Percentiles rank a stretch among this genome's conserved stretches.
Conservation (phyloP, 2,329 filamentous ascomycete genomes). For the Orbilia brochopaga region DNA sequence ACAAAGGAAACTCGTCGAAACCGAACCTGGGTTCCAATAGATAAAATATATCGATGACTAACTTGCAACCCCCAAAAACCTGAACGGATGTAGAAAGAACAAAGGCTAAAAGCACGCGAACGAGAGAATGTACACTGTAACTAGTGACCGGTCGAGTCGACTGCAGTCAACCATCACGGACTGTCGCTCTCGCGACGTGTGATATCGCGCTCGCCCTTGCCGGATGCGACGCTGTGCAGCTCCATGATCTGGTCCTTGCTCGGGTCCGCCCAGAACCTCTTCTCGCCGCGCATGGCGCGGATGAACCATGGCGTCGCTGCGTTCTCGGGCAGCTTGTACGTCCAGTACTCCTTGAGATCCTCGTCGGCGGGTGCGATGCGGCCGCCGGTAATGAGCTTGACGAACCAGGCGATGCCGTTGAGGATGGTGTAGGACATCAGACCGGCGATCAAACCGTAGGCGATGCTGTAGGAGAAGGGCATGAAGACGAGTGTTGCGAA, state of each 20-base stretch:
- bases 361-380: constrained; percentile 77
- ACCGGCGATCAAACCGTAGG: constrained; percentile 82
- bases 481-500: constrained; percentile 84
- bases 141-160: background rate
- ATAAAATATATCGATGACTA: background rate
- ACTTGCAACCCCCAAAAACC: constrained; percentile 12
- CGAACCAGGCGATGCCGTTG: constrained; percentile 72
- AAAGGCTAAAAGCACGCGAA: background rate
- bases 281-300: constrained; percentile 70
- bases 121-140: constrained; percentile 2
- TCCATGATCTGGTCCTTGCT: constrained; percentile 43
- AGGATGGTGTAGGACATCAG: constrained; percentile 77
- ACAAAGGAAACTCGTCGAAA: constrained; percentile 50
- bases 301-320: constrained; percentile 76
- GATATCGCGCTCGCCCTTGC: constrained; percentile 28
- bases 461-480: constrained; percentile 89
- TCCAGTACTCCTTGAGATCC: constrained; percentile 79
- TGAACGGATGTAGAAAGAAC: constrained; percentile 14
- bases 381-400: constrained; percentile 71
- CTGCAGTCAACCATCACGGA: constrained; percentile 13
- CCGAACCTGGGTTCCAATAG: constrained; percentile 33
- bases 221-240: constrained; percentile 43
- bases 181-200: constrained; percentile 26
- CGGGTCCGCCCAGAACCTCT: constrained; percentile 70
- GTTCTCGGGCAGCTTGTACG: constrained; percentile 75